Conservation (phyloP, 75 land plant species). For the Pinus tabuliformis region DNA sequence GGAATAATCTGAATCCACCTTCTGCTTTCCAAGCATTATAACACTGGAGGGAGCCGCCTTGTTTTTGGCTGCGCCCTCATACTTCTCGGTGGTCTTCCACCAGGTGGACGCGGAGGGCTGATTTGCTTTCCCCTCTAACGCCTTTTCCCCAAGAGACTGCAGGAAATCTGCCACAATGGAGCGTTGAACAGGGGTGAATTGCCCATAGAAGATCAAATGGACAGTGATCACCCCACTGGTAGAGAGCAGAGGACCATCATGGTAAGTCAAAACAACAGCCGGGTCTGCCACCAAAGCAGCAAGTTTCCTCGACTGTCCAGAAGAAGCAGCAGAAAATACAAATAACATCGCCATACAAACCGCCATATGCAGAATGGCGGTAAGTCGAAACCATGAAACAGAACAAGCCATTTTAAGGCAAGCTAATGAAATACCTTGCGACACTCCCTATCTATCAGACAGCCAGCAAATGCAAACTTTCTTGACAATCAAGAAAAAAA, state of each 20-base stretch:
- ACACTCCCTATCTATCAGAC: too few species aligned
- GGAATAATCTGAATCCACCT: neutral
- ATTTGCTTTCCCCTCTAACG: slow-evolving; percentile 13
- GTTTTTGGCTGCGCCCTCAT: neutral
- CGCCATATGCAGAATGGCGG: too few species aligned
- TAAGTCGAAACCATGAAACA: too few species aligned
- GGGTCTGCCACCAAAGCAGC: slow-evolving; percentile 31
- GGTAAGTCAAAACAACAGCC: slow-evolving; percentile 55
- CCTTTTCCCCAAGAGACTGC: slow-evolving; percentile 46
- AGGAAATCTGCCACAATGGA: slow-evolving; percentile 59
- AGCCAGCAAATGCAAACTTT: too few species aligned
- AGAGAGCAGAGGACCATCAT: slow-evolving; percentile 56
- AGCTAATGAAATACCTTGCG: too few species aligned
- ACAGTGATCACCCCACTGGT: slow-evolving; percentile 38
- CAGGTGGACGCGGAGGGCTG: neutral
- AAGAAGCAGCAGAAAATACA: neutral
- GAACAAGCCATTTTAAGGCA: too few species aligned
- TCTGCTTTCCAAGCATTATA: slow-evolving; percentile 4
- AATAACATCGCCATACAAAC: too few species aligned
- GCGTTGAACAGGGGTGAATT: slow-evolving; percentile 53
- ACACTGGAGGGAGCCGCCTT: neutral
- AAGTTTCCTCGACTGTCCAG: slow-evolving; percentile 3
- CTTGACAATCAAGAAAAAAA: too few species aligned
- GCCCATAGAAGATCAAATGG: slow-evolving; percentile 62
- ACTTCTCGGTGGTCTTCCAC: slow-evolving; percentile 9